Evolutionary conservation across 768 basidiomycete genomes (phyloP), one percentile per base, ranked within the genome.

Genomic region (Kwoniella mangroviensis): DNA sequence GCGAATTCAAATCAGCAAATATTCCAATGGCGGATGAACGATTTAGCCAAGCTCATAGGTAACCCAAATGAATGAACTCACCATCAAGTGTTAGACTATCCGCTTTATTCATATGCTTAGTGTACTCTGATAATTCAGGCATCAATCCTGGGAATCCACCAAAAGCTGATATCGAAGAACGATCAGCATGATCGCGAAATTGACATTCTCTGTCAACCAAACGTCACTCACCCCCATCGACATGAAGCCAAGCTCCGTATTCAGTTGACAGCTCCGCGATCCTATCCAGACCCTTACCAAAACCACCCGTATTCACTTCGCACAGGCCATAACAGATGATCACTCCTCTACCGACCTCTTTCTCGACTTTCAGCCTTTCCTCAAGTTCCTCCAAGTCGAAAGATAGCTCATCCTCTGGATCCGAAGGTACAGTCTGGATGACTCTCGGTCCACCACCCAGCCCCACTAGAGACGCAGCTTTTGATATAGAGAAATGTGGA

Each of bases 261-360:
- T 55, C 34, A 68, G 82, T 82, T 61, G 84, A 85, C 17, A 86
- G 74, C 15, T 58, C 64, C 10, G 84, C 75, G 6, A 86, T 74
- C 0, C 70, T 63, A 10, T 66, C 75, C 28, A 85, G 71, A 21
- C 82, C 74, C 4, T 73, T 68, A 11, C 81, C 82, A 70, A 85
- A 83, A 2, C 79, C 84, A 13, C 85, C 82, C 75, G 86, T 85
- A 70, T 85, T 86, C 49, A 86, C 85, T 71, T 86, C 86, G 3
- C 85, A 85, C 17, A 84, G 78, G 1, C 80, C 79, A 21, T 81
- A 78, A 7, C 70, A 79, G 5, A 84, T 73, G 11, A 82, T 77
- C 0, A 83, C 75, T 0, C 79, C 84, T 54, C 77, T 74, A 1
- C 84, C 84, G 4, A 62, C 51, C n/a, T 65, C 69, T 26, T 70